These are phyloP conservation scores for Lagenidium giganteum DNA, from an alignment of 352 stramenopile species.

Conservation along the genomic window DNA sequence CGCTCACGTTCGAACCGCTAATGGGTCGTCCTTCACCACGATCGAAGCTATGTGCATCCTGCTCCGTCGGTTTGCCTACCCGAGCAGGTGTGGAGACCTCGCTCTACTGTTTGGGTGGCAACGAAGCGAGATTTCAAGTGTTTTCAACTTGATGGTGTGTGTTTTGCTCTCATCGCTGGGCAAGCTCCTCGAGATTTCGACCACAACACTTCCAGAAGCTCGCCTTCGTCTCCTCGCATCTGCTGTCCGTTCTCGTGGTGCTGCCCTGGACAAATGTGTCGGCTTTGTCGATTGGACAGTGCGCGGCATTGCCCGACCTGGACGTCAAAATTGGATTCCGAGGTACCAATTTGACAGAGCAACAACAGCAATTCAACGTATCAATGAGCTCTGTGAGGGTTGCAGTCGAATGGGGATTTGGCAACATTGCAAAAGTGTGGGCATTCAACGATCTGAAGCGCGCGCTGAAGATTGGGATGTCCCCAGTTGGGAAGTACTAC, in stretches of 20 bases:
- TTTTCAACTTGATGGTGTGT: conserved; percentile 1
- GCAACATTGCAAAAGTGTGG: no score
- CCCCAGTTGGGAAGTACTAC: conserved; percentile 3
- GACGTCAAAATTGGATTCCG: conserved; percentile 6
- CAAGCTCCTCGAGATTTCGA: not conserved
- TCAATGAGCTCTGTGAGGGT: conserved; percentile 4
- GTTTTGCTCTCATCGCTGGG: not conserved
- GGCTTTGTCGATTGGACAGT: conserved; percentile 6
- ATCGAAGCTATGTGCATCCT: conserved; percentile 5
- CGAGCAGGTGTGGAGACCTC: conserved; percentile 2
- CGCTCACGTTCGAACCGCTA: no score
- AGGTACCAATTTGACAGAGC: not conserved
- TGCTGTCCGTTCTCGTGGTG: not conserved
- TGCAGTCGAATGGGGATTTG: conserved; percentile 5
- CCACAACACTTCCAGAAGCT: not conserved
- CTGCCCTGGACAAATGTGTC: not conserved
- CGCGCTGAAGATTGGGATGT: conserved; percentile 1
- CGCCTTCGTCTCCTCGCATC: not conserved
- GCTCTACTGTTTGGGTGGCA: conserved; percentile 2
- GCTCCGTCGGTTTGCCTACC: conserved; percentile 2
- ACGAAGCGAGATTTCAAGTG: conserved; percentile 1
- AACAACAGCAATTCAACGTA: conserved; percentile 1
- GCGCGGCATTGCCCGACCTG: conserved; percentile 15
- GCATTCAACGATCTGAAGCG: no score
- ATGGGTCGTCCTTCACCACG: not conserved